Conservation (phyloP, 2,329 filamentous ascomycete genomes). For the Fusarium chaquense region DNA sequence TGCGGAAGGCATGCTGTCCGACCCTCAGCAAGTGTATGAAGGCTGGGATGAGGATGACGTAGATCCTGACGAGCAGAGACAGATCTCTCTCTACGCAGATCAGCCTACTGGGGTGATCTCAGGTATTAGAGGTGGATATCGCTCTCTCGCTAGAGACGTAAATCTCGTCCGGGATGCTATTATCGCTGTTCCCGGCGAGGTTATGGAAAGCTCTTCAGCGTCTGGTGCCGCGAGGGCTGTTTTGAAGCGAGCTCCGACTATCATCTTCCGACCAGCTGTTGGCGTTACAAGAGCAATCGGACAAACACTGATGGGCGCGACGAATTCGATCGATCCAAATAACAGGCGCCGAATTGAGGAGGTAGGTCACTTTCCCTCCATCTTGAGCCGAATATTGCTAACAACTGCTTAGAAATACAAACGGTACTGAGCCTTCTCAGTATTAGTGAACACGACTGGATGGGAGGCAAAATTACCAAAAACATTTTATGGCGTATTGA, state of each 20-base stretch:
- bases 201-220: constrained; percentile 87
- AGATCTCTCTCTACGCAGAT: constrained; percentile 92
- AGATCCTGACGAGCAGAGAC: constrained; percentile 78
- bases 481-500: constrained; percentile 29
- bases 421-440: constrained; percentile 51
- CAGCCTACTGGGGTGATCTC: constrained; percentile 91
- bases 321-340: constrained; percentile 87
- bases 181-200: constrained; percentile 91
- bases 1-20: constrained; percentile 81
- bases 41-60: constrained; percentile 70
- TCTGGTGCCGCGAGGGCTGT: constrained; percentile 84
- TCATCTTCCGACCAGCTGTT: constrained; percentile 90
- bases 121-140: constrained; percentile 84
- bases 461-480: constrained; percentile 17
- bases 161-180: constrained; percentile 89
- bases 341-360: constrained; percentile 87
- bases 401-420: constrained; percentile 61
- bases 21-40: constrained; percentile 53
- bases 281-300: constrained; percentile 90
- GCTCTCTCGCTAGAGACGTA: constrained; percentile 87
- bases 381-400: constrained; percentile 11
- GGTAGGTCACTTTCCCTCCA: constrained; percentile 69
- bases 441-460: not conserved
- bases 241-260: constrained; percentile 85
- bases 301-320: constrained; percentile 90